Conservation (phyloP, 2,329 filamentous ascomycete species). For the Fusarium domesticum region DNA sequence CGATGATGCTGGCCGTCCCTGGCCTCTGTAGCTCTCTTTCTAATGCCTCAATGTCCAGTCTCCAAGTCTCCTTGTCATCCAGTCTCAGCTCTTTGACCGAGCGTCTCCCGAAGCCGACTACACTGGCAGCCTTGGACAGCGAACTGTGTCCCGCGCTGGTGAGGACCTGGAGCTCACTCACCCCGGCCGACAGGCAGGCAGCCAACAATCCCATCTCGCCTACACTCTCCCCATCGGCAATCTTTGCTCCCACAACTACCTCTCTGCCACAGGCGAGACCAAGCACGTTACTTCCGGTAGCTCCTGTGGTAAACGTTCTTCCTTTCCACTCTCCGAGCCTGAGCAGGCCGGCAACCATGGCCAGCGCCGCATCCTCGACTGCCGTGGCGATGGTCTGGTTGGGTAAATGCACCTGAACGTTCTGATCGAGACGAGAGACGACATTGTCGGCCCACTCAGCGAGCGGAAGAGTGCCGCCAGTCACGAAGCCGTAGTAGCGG, state of each 20-base stretch:
- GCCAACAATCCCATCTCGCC: constrained; percentile 67
- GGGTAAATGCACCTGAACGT: constrained; percentile 77
- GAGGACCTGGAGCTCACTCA: constrained; percentile 70
- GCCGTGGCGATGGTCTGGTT: constrained; percentile 71
- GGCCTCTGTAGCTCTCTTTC: constrained; percentile 53
- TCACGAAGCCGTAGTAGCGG: constrained; percentile 87
- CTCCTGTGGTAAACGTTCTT: constrained; percentile 55
- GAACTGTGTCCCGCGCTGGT: constrained; percentile 84
- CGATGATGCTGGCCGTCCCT: constrained; percentile 68
- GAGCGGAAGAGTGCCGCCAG: constrained; percentile 74
- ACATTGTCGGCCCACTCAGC: constrained; percentile 80
- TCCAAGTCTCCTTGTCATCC: constrained; percentile 58
- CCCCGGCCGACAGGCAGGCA: constrained; percentile 61
- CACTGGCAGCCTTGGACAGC: constrained; percentile 74
- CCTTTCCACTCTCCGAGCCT: constrained; percentile 59
- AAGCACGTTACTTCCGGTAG: constrained; percentile 77
- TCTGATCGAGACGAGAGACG: constrained; percentile 79
- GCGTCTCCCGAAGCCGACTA: constrained; percentile 73
- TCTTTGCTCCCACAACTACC: constrained; percentile 46
- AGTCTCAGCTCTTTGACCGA: constrained; percentile 61
- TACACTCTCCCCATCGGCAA: constrained; percentile 42
- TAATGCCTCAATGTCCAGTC: constrained; percentile 64
- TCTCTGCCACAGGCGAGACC: constrained; percentile 69
- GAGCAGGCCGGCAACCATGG: constrained; percentile 67
- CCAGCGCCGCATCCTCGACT: constrained; percentile 70